A percentile compares a stretch with the other conserved stretches of the same genome.
phyloP scores from a whole-genome alignment of 2,329 filamentous ascomycete species.

The Juglanconis sp. region DNA sequence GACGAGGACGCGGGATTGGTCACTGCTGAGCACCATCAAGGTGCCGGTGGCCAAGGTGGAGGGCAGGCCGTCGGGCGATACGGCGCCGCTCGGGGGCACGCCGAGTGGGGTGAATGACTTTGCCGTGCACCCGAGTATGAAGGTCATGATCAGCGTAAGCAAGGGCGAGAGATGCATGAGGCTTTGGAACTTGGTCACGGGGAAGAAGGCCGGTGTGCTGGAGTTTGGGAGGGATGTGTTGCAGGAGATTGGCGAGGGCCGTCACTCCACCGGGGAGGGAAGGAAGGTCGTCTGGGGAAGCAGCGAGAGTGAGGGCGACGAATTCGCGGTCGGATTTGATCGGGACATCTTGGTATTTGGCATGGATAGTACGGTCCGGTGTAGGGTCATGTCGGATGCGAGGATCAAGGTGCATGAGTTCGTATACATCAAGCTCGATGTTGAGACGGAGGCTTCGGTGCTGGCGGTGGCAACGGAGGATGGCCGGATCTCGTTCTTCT shows the following conservation, averaged over 20 bases:
- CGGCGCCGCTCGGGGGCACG: constrained; percentile 73
- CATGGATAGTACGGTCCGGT: constrained; percentile 80
- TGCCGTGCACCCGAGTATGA: constrained; percentile 92
- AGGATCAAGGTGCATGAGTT: constrained; percentile 82
- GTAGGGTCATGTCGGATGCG: constrained; percentile 64
- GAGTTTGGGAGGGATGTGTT: constrained; percentile 77
- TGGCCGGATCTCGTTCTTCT: constrained; percentile 80
- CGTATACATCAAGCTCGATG: constrained; percentile 60
- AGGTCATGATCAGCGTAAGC: constrained; percentile 90
- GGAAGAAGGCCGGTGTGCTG: constrained; percentile 89
- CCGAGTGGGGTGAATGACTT: constrained; percentile 93
- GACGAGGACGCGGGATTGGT: constrained; percentile 85
- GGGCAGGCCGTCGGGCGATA: constrained; percentile 85
- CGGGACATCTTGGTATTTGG: constrained; percentile 81
- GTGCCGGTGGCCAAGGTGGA: constrained; percentile 77
- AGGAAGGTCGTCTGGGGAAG: constrained; percentile 76
- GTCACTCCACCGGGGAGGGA: constrained; percentile 77
- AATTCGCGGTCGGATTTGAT: constrained; percentile 89
- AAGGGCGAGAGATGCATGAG: constrained; percentile 89
- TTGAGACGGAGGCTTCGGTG: constrained; percentile 48
- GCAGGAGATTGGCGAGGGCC: constrained; percentile 70
- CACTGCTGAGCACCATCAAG: constrained; percentile 81
- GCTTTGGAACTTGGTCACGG: constrained; percentile 94
- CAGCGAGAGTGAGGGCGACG: constrained; percentile 66
- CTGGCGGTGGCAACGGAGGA: constrained; percentile 86